Base-by-base conservation (phyloP, 2,329 filamentous ascomycete genomes). In the Exophiala mesophila region DNA sequence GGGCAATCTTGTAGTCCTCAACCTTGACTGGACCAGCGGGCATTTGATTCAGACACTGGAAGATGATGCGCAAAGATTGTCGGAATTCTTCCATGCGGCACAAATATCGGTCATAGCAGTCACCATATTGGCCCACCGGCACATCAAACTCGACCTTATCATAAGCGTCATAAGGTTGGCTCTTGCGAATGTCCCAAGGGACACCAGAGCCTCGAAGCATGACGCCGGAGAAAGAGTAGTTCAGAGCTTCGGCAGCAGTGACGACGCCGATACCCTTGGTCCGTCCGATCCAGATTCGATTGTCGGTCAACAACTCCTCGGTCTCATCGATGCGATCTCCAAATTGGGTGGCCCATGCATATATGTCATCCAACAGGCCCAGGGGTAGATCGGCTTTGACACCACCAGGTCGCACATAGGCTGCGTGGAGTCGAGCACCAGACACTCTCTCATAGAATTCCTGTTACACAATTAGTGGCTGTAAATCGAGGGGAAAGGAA, bases 391-490 rank as follows among this genome's bases (percentile, higher is more conserved):
- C 92, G 69, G 97, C 89, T 60, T 88, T 87, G 42, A 98, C 92
- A 70, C 92, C 92, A 60, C 92, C 92, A 35, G 92, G 92, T 58
- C 92, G 87, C 59, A 98, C 85, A 65, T 98, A 98, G 59, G 92
- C 92, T 47, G 92, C 86, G 71, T 98, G 92, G 39, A 98, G 80
- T 74, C 92, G 92, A 57, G 92, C 92, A 64, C 92, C 92, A 29
- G 92, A 98, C 46, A 98, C 94, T 73, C 92, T 88, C 70, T 98
- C 92, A 67, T 98, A 98, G 73, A 98, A 98, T 82, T 98, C 92
- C 90, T 97, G 55, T 28, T 30, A 31, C 16, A 19, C n/a, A 7
- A 31, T 45, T 24, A 45, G 39, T 34, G 21, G 5, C 39, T 18
- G 23, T 17, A 29, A 26, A 15, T 6, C 29, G 6, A 9, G 24